Percentiles rank a stretch among this genome's conserved stretches.
phyloP scores from a whole-genome alignment of 192 early-diverging fungal species.

The Geranomyces michiganensis region DNA sequence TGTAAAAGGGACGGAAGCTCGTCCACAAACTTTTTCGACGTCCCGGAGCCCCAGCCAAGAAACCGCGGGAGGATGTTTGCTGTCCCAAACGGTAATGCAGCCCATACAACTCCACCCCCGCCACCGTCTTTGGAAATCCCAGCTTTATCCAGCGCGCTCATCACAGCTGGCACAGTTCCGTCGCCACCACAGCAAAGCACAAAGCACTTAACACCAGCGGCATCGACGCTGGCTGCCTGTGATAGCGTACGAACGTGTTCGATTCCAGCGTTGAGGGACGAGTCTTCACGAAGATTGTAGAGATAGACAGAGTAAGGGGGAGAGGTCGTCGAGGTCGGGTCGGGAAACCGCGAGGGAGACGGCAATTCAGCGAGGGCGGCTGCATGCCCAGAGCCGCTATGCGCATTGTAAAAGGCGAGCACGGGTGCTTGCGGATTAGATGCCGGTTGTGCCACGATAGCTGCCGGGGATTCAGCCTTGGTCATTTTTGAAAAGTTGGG shows the following conservation, averaged over 20 bases:
- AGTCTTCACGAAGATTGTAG: slow-evolving; percentile 10
- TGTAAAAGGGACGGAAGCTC: neutral
- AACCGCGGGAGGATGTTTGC: slow-evolving; percentile 28
- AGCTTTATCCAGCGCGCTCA: slow-evolving; percentile 13
- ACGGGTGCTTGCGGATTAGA: neutral
- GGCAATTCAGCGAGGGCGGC: slow-evolving; percentile 1
- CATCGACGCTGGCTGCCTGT: no score
- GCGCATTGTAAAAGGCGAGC: slow-evolving; percentile 21
- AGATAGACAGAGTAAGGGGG: neutral
- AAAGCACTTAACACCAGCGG: neutral
- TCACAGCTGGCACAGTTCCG: slow-evolving; percentile 8
- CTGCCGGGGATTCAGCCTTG: no score
- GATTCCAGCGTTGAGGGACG: neutral
- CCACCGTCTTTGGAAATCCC: neutral
- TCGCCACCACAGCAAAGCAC: slow-evolving; percentile 26
- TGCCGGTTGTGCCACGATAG: no score
- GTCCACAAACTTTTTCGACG: slow-evolving; percentile 5
- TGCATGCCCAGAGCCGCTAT: slow-evolving; percentile 9
- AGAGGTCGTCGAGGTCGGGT: neutral
- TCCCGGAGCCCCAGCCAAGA: slow-evolving; percentile 24
- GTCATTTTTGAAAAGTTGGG: no score
- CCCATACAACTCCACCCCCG: slow-evolving; percentile 8
- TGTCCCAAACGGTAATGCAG: slow-evolving; percentile 25
- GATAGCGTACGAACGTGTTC: neutral
- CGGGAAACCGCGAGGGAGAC: neutral